phyloP scores from a whole-genome alignment of 164 flowering plant genomes.

The Euptelea pleiosperma region DNA sequence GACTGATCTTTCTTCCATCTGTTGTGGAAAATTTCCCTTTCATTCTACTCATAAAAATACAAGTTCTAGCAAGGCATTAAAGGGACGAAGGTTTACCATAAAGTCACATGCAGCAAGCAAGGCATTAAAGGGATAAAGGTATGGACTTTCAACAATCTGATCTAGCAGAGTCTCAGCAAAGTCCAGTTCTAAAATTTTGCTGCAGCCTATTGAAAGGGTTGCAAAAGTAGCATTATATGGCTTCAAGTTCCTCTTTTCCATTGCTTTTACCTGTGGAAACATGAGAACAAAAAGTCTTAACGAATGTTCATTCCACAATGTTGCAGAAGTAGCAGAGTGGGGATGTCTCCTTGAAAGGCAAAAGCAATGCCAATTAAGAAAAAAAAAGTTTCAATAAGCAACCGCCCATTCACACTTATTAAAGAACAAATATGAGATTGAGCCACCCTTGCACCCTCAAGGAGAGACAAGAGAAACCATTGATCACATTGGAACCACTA shows the following conservation, averaged over 20 bases:
- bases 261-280: slow-evolving; percentile 54
- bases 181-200: slow-evolving; percentile 61
- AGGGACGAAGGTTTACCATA: slow-evolving; percentile 43
- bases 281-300: neutral
- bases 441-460: too few species aligned
- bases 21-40: too few species aligned
- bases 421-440: too few species aligned
- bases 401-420: too few species aligned
- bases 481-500: too few species aligned
- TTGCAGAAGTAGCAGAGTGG: neutral
- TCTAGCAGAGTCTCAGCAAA: slow-evolving; percentile 69
- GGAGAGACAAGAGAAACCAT: too few species aligned
- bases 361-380: too few species aligned
- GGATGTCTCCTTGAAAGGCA: neutral
- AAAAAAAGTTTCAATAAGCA: too few species aligned
- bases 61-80: too few species aligned
- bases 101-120: slow-evolving; percentile 66
- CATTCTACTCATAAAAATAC: too few species aligned
- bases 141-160: slow-evolving; percentile 34
- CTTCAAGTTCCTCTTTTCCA: slow-evolving; percentile 57
- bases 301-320: neutral
- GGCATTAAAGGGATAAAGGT: slow-evolving; percentile 52
- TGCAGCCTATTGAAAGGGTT: slow-evolving; percentile 53
- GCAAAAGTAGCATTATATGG: slow-evolving; percentile 65
- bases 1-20: too few species aligned